A percentile compares a stretch with the other conserved stretches of the same genome.
These are phyloP conservation scores for Hypomontagnella submonticulosa DNA, from an alignment of 495 filamentous ascomycete species.

Conservation along the genomic window DNA sequence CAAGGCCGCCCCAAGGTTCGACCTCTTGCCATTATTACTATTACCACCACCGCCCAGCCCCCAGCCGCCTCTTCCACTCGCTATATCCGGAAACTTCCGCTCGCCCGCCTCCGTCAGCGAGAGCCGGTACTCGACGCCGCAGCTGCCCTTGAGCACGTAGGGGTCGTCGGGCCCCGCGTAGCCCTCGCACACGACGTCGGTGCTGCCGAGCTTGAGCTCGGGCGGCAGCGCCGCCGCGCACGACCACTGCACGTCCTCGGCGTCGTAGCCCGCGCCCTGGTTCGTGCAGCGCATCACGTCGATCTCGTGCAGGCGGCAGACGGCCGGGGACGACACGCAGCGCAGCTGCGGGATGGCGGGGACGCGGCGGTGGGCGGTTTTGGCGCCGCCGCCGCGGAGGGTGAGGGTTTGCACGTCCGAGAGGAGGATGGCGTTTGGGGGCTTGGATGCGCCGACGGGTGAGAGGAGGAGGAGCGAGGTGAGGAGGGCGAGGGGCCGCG, in stretches of 20 bases:
- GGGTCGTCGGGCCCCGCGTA: constrained; percentile 79
- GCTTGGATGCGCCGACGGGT: constrained; percentile 49
- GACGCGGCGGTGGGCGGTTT: constrained; percentile 80
- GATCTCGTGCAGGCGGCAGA: constrained; percentile 72
- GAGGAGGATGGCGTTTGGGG: constrained; percentile 72
- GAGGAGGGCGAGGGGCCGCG: background rate
- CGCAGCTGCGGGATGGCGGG: constrained; percentile 81
- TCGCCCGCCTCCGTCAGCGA: constrained; percentile 84
- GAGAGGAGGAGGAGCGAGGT: constrained; percentile 7
- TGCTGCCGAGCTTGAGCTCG: constrained; percentile 88
- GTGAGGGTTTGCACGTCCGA: constrained; percentile 83
- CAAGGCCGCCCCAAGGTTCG: constrained; percentile 16
- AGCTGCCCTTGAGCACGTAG: constrained; percentile 88
- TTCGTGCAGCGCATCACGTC: constrained; percentile 92
- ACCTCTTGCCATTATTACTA: background rate
- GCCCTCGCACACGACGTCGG: constrained; percentile 94
- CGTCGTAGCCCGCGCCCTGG: constrained; percentile 73
- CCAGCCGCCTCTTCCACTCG: constrained; percentile 42
- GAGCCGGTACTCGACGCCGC: constrained; percentile 91
- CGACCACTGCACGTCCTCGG: constrained; percentile 85
- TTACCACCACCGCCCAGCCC: constrained; percentile 12
- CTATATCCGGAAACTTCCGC: constrained; percentile 67
- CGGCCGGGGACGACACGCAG: constrained; percentile 75
- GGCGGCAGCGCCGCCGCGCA: constrained; percentile 82
- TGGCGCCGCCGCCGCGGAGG: constrained; percentile 65